A percentile compares a stretch with the other conserved stretches of the same genome.
Conservation (phyloP, 352 stramenopile genomes). For the Phytopythium kandeliae region DNA sequence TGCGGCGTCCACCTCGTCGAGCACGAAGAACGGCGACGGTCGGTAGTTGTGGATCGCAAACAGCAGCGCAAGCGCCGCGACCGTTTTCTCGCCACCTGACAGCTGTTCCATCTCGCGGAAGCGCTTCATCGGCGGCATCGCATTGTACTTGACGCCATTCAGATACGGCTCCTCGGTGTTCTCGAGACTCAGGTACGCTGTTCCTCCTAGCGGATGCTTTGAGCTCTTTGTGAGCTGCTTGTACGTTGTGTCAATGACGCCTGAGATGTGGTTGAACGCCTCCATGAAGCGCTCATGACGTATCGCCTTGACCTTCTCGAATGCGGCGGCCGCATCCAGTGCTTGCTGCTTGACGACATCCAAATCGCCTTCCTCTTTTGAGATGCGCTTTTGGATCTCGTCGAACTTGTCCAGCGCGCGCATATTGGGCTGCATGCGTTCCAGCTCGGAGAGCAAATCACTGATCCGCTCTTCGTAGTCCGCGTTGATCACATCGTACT, state of each 20-base stretch:
- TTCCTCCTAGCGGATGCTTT: conserved; percentile 93
- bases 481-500: conserved; percentile 80
- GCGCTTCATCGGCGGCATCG: conserved; percentile 99
- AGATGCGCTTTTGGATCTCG: conserved; percentile 75
- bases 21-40: conserved; percentile 97
- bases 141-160: conserved; percentile 99
- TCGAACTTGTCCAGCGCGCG: conserved; percentile 88
- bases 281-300: conserved; percentile 88
- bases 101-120: conserved; percentile 98
- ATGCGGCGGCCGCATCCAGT: conserved; percentile 53
- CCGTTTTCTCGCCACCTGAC: conserved; percentile 98
- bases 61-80: conserved; percentile 97
- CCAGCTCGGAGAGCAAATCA: conserved; percentile 75
- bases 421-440: conserved; percentile 98
- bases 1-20: conserved; percentile 99
- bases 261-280: conserved; percentile 93
- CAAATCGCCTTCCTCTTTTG: conserved; percentile 74
- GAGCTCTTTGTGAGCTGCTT: conserved; percentile 97
- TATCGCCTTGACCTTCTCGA: conserved; percentile 68
- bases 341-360: conserved; percentile 66
- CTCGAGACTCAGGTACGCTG: conserved; percentile 80
- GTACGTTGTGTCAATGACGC: conserved; percentile 94
- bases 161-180: conserved; percentile 95
- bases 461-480: conserved; percentile 66
- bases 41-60: conserved; percentile 99